Conservation (phyloP, 345 rosid species). For the Iberis pinnata region DNA sequence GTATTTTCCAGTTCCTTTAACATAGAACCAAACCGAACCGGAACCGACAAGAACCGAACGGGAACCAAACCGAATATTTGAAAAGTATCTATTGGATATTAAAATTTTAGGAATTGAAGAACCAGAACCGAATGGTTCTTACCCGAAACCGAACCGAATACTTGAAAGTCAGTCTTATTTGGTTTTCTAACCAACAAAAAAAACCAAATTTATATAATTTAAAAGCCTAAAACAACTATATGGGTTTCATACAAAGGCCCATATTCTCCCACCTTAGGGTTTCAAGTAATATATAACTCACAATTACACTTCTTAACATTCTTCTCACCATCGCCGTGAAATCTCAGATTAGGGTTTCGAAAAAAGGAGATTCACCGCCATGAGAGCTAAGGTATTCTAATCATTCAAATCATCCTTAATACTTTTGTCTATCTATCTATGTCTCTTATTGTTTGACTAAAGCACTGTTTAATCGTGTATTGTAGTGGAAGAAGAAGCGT, state of each 20-base stretch:
- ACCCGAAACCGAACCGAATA: too few relatives aligned
- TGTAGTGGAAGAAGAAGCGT: constrained; percentile 99
- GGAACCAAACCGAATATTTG: too few relatives aligned
- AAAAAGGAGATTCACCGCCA: constrained; percentile 21
- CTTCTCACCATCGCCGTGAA: constrained; percentile 16
- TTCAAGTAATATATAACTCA: constrained; percentile 23
- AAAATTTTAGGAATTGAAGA: too few relatives aligned
- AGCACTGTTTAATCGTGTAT: constrained; percentile 6
- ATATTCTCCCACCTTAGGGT: constrained; percentile 16
- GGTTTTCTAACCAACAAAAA: too few relatives aligned
- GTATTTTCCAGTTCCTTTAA: too few relatives aligned
- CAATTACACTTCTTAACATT: neutral
- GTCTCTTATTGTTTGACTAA: too few relatives aligned
- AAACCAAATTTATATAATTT: too few relatives aligned
- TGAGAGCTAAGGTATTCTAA: constrained; percentile 78
- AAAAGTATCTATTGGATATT: too few relatives aligned
- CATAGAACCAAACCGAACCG: too few relatives aligned
- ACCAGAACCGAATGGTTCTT: too few relatives aligned
- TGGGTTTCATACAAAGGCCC: constrained; percentile 12
- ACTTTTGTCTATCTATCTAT: neutral
- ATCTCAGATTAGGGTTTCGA: constrained; percentile 23
- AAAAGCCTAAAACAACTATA: neutral
- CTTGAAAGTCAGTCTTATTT: too few relatives aligned
- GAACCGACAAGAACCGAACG: too few relatives aligned
- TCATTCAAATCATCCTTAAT: neutral